Percentiles rank a stretch among this genome's conserved stretches.
phyloP scores from a whole-genome alignment of 2,329 filamentous ascomycete genomes.

The Triangularia setosa region DNA sequence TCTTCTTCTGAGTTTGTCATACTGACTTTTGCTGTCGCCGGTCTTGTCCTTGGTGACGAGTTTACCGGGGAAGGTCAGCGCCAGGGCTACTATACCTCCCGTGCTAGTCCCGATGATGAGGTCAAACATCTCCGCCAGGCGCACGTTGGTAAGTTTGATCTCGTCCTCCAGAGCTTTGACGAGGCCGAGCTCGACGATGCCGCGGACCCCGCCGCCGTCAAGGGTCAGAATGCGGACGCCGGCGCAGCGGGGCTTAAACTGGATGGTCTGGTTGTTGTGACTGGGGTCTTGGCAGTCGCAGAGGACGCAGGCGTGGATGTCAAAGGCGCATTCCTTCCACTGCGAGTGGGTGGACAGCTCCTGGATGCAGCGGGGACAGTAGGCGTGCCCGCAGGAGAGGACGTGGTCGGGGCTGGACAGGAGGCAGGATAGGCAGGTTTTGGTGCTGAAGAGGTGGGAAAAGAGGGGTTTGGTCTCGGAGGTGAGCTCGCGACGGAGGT shows the following conservation, averaged over 20 bases:
- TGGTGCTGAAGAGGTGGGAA: not conserved
- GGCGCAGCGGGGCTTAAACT: not conserved
- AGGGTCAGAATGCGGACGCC: not conserved
- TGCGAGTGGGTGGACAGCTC: not conserved
- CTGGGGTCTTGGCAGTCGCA: not conserved
- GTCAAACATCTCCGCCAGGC: slow-evolving; percentile 1
- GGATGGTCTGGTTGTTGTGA: not conserved
- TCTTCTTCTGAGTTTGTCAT: not conserved
- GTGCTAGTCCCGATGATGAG: slow-evolving; percentile 2
- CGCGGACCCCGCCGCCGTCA: not conserved
- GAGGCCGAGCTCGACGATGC: not conserved
- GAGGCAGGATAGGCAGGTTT: slow-evolving; percentile 9
- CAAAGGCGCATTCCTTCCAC: not conserved
- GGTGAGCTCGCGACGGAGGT: not conserved
- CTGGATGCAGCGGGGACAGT: slow-evolving; percentile 8
- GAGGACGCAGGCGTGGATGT: not conserved
- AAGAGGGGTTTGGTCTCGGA: not conserved
- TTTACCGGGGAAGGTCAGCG: not conserved
- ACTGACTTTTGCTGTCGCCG: not conserved
- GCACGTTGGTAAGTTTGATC: not conserved
- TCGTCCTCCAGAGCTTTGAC: not conserved
- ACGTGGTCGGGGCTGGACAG: slow-evolving; percentile 6
- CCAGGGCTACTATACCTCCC: not conserved
- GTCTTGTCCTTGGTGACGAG: not conserved
- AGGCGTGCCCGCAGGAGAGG: slow-evolving; percentile 6